Percentiles rank a stretch among this genome's conserved stretches.
Evolutionary conservation across 768 basidiomycete species (phyloP).

Genomic region (Panellus pusillus): DNA sequence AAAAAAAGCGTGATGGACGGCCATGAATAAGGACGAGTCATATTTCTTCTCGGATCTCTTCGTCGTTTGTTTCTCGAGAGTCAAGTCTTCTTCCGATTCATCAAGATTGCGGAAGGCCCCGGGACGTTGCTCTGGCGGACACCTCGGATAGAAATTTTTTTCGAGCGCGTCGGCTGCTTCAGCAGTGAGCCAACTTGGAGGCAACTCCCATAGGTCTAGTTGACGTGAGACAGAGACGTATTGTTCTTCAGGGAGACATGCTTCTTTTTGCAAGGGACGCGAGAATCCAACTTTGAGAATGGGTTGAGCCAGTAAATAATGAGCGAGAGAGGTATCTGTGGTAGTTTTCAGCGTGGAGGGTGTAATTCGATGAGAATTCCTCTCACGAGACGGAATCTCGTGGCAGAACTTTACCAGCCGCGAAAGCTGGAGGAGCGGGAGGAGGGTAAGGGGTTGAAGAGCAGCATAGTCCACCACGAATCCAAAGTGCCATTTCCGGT

Average conservation of each 20-base stretch:
- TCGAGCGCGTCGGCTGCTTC: slow-evolving; percentile 44
- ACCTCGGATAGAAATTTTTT: slow-evolving; percentile 47
- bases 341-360: not conserved
- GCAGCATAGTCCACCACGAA: not conserved
- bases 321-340: slow-evolving; percentile 46
- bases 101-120: slow-evolving; percentile 27
- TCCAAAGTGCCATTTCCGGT: too few species aligned
- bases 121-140: slow-evolving; percentile 49
- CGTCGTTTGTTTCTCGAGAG: slow-evolving; percentile 4
- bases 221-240: not conserved
- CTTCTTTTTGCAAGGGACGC: slow-evolving; percentile 56
- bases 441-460: slow-evolving; percentile 22
- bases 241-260: slow-evolving; percentile 20
- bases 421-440: slow-evolving; percentile 26
- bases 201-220: slow-evolving; percentile 57
- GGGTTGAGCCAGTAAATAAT: slow-evolving; percentile 55
- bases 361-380: slow-evolving; percentile 16
- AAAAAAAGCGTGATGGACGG: slow-evolving; percentile 49
- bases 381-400: slow-evolving; percentile 32
- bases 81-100: slow-evolving; percentile 8
- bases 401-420: slow-evolving; percentile 21
- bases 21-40: slow-evolving; percentile 51
- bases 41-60: slow-evolving; percentile 29
- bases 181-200: slow-evolving; percentile 35
- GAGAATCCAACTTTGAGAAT: slow-evolving; percentile 60